Evolutionary conservation across 148 eudicot genomes (phyloP).

Genomic region (Cornus florida): DNA sequence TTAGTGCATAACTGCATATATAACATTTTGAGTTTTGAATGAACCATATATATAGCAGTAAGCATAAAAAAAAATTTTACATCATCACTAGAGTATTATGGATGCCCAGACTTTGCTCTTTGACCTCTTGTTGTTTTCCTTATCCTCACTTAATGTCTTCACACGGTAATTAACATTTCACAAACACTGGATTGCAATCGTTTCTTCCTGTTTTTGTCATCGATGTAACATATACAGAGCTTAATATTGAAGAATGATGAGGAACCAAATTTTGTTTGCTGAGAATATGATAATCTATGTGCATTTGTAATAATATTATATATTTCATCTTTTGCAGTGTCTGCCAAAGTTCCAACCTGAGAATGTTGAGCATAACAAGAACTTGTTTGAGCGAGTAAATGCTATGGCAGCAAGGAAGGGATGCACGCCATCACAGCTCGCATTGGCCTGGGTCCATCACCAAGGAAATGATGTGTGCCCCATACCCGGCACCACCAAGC

Average conservation of each 20-base stretch:
- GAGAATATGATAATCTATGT: too few relatives aligned
- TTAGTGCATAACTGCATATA: too few relatives aligned
- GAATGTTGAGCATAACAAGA: not conserved
- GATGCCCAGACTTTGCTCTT: not conserved
- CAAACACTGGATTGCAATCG: too few relatives aligned
- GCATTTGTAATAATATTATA: too few relatives aligned
- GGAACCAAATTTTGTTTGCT: too few relatives aligned
- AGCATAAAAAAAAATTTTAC: too few relatives aligned
- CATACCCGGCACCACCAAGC: not conserved
- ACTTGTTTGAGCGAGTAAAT: not conserved
- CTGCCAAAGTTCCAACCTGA: not conserved
- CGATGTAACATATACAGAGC: too few relatives aligned
- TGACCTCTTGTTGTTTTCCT: not conserved
- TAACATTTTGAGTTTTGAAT: not conserved
- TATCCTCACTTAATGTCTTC: not conserved
- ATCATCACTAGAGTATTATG: too few relatives aligned
- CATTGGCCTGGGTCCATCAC: not conserved
- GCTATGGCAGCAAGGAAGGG: not conserved
- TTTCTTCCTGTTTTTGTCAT: too few relatives aligned
- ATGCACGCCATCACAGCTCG: not conserved
- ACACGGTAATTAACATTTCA: not conserved
- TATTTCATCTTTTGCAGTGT: not conserved
- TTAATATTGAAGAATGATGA: too few relatives aligned
- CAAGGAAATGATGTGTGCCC: not conserved
- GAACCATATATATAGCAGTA: not conserved